Evolutionary conservation across 106 monocot species (phyloP).

Genomic region (Posidonia australis): DNA sequence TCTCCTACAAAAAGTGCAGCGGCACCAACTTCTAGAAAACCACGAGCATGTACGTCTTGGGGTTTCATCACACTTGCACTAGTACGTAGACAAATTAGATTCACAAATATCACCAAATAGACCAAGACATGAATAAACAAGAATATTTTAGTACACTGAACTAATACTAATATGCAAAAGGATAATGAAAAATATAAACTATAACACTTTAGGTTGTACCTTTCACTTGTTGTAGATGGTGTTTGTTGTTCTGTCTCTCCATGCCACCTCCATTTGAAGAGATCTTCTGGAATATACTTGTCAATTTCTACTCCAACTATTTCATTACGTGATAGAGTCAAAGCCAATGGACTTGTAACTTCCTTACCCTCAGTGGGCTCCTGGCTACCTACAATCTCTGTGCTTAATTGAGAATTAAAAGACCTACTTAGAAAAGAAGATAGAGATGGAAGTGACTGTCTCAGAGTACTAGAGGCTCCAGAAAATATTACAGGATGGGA

Average conservation of each 20-base stretch:
- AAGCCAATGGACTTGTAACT: conserved; percentile 22
- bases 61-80: conserved; percentile 32
- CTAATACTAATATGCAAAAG: no score
- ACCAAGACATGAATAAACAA: not conserved
- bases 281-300: conserved; percentile 54
- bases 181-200: not conserved
- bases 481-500: conserved; percentile 50
- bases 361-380: conserved; percentile 45
- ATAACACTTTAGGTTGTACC: conserved; percentile 24
- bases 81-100: not conserved
- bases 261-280: conserved; percentile 66
- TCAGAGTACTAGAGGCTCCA: conserved; percentile 36
- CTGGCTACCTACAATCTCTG: conserved; percentile 36
- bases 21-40: conserved; percentile 81
- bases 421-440: conserved; percentile 59
- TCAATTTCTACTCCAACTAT: conserved; percentile 24
- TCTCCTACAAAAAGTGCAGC: conserved; percentile 79
- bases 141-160: not conserved
- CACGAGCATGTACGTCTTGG: conserved; percentile 30
- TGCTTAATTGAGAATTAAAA: conserved; percentile 49
- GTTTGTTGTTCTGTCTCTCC: conserved; percentile 35
- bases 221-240: conserved; percentile 23
- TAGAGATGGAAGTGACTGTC: conserved; percentile 57
- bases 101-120: not conserved
- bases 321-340: conserved; percentile 22